Evolutionary conservation across 768 basidiomycete species (phyloP).

Genomic region (Hericium rajendrae): DNA sequence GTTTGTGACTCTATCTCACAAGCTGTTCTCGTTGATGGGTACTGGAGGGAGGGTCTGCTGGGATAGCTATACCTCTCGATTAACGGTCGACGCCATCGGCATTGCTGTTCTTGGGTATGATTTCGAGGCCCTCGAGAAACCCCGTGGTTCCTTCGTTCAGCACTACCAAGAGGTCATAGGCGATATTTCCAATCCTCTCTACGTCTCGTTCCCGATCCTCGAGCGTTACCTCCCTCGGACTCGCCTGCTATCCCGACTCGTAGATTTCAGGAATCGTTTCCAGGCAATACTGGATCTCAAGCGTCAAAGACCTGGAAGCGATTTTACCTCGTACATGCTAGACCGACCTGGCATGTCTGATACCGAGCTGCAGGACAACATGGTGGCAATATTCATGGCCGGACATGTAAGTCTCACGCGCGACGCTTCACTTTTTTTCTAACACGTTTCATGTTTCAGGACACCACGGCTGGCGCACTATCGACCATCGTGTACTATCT

Average conservation of each 20-base stretch:
- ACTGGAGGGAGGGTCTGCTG: slow-evolving; percentile 21
- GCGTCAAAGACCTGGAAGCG: slow-evolving; percentile 4
- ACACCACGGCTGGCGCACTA: neutral
- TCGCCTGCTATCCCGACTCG: neutral
- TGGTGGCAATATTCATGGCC: neutral
- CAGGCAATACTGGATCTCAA: slow-evolving; percentile 4
- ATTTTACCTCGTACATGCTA: slow-evolving; percentile 8
- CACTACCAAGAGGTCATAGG: slow-evolving; percentile 4
- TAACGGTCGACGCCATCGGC: slow-evolving; percentile 12
- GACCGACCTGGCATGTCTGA: neutral
- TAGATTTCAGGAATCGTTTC: neutral
- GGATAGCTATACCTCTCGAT: slow-evolving; percentile 15
- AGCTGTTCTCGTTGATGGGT: slow-evolving; percentile 25
- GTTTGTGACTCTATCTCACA: slow-evolving; percentile 23
- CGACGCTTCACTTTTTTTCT: neutral
- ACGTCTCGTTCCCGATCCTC: slow-evolving; percentile 7
- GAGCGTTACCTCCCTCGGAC: slow-evolving; percentile 5
- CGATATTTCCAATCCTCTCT: slow-evolving; percentile 4
- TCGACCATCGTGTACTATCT: neutral
- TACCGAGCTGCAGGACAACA: neutral
- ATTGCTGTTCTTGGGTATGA: slow-evolving; percentile 10
- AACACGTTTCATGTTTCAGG: neutral
- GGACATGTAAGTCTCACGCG: neutral
- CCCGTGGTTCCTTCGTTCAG: slow-evolving; percentile 5
- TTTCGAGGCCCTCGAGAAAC: slow-evolving; percentile 10